Base-by-base conservation (phyloP, 2,329 filamentous ascomycete species). In the Colletotrichum neosansevieriae region DNA sequence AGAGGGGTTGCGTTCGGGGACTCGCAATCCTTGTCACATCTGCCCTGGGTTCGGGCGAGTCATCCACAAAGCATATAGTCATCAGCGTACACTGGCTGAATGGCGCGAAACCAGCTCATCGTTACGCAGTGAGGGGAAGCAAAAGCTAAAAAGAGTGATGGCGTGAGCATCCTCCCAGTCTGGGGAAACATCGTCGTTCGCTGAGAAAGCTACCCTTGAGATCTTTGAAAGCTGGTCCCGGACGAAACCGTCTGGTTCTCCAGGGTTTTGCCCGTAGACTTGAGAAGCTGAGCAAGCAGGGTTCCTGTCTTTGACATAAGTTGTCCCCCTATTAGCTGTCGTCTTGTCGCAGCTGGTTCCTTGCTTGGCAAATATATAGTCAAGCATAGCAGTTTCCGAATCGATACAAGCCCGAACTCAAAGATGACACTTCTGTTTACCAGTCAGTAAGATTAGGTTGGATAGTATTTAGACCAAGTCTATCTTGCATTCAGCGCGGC, bases 31-130 rank as follows among this genome's bases (percentile, higher is more conserved):
- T 38, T 49, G 57, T 21, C 13, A 29, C 11, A 13, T 12, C 7
- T 44, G 6, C 54, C 24, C 49, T 7, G n/a, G 32, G 60, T 45
- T 56, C 7, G 17, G 51, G 42, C 61, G 61, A 63, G 61, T 63
- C 61, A 63, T 63, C 61, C 15, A 21, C 21, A 42, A 63, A 63
- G 61, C 29, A 32, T 58, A 63, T 40, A 19, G 11, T 19, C 51
- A 32, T 42, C 24, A 36, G 15, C 44, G 32, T 13, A 47, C 10
- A 34, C 29, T 21, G 24, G 13, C n/a, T 13, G 17, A 54, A 24
- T 53, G 60, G 61, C 32, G 19, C 51, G 45, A 60, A 60, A 51
- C 58, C 34, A 51, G 36, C 57, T 24, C 32, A 63, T 15, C 29
- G 50, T 45, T 63, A 49, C 57, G 47, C 12, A 19, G 34, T 44